A percentile compares a stretch with the other conserved stretches of the same genome.
phyloP scores from a whole-genome alignment of 2,329 filamentous ascomycete genomes.

The Aureobasidium sp. region DNA sequence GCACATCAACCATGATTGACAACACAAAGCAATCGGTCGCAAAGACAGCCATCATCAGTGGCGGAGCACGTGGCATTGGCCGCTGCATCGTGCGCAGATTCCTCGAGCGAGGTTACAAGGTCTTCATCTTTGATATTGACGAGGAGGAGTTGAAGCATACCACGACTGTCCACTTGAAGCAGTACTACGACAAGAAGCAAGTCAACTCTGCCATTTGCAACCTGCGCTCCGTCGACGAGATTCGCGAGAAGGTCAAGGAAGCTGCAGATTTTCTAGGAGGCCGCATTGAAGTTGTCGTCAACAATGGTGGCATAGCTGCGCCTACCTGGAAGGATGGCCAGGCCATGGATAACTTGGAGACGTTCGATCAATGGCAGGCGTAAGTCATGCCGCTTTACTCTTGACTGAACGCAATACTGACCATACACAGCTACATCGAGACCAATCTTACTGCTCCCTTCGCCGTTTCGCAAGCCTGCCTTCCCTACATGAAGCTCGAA shows the following conservation, averaged over 20 bases:
- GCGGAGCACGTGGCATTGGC: constrained; percentile 31
- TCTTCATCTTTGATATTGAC: constrained; percentile 36
- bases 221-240: constrained; percentile 27
- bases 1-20: not conserved
- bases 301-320: constrained; percentile 33
- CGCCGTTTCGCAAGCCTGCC: constrained; percentile 24
- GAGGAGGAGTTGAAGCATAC: constrained; percentile 32
- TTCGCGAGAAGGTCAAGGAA: constrained; percentile 25
- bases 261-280: constrained; percentile 29
- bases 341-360: constrained; percentile 27
- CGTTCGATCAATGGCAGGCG: constrained; percentile 31
- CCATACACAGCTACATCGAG: constrained; percentile 27
- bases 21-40: not conserved
- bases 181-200: constrained; percentile 18
- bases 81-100: constrained; percentile 30
- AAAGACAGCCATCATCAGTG: constrained; percentile 23
- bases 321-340: constrained; percentile 28
- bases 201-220: constrained; percentile 25
- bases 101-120: constrained; percentile 31
- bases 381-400: constrained; percentile 1
- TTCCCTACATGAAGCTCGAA: constrained; percentile 25
- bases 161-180: constrained; percentile 23
- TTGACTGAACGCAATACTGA: not conserved
- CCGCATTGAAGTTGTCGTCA: constrained; percentile 33
- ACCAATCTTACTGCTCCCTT: constrained; percentile 34